Conservation (phyloP, 139 green algal species). For the Dunaliella primolecta region DNA sequence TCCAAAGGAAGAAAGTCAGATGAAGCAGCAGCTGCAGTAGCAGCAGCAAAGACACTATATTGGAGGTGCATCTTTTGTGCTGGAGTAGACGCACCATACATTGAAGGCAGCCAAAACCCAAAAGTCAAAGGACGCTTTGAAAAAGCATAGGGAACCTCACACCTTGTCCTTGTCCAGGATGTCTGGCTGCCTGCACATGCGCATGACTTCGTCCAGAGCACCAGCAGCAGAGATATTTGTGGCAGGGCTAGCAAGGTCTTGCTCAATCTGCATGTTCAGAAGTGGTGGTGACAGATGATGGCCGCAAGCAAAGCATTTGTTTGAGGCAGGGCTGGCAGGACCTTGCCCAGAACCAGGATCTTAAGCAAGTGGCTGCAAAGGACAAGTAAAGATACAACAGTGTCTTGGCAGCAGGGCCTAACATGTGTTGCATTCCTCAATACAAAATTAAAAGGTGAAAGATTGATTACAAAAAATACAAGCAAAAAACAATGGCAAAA, state of each 20-base stretch:
- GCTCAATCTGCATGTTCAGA: conserved; percentile 68
- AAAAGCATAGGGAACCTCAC: no score
- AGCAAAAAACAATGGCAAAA: no score
- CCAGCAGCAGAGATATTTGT: conserved; percentile 31
- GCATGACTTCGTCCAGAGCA: conserved; percentile 42
- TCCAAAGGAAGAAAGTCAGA: no score
- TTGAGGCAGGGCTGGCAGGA: neutral
- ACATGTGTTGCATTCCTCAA: no score
- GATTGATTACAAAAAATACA: no score
- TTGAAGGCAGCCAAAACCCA: no score
- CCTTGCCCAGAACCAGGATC: neutral
- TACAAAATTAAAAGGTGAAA: no score
- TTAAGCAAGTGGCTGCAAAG: neutral
- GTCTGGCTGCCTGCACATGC: conserved; percentile 28
- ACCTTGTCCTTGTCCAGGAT: conserved; percentile 36
- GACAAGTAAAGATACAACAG: neutral
- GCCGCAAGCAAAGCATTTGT: neutral
- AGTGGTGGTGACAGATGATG: neutral
- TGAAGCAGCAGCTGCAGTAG: no score
- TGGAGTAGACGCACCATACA: no score
- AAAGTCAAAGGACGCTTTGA: no score
- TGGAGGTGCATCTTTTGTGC: no score
- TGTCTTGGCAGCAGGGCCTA: neutral
- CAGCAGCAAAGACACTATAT: no score
- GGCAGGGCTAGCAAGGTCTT: conserved; percentile 81